Evolutionary conservation across 495 filamentous ascomycete species (phyloP).

Genomic region (Clohesyomyces aquaticus): DNA sequence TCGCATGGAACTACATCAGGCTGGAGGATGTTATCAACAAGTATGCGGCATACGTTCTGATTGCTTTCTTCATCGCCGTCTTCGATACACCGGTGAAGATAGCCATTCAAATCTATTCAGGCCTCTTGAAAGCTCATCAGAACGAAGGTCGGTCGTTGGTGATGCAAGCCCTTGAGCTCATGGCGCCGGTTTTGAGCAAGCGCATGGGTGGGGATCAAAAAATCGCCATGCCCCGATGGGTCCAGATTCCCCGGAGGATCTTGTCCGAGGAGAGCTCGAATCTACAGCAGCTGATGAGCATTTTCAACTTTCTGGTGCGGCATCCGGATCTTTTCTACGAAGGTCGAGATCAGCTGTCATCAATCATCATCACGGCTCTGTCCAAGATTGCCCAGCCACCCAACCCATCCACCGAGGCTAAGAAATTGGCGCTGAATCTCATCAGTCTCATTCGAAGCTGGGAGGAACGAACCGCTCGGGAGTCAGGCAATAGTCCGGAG

Average conservation of each 20-base stretch:
- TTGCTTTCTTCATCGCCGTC: constrained; percentile 95
- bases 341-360: constrained; percentile 84
- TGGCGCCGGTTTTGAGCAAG: constrained; percentile 91
- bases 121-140: constrained; percentile 87
- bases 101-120: constrained; percentile 88
- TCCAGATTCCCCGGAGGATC: constrained; percentile 86
- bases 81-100: constrained; percentile 98
- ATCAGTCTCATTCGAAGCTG: constrained; percentile 89
- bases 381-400: constrained; percentile 84
- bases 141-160: constrained; percentile 92
- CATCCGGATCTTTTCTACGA: constrained; percentile 96
- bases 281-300: constrained; percentile 92
- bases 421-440: constrained; percentile 87
- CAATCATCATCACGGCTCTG: constrained; percentile 84
- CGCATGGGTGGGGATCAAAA: constrained; percentile 61
- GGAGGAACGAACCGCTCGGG: constrained; percentile 76
- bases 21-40: constrained; percentile 99
- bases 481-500: constrained; percentile 46
- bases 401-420: constrained; percentile 87
- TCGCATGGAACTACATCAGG: constrained; percentile 96
- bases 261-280: constrained; percentile 96
- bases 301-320: constrained; percentile 93
- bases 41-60: constrained; percentile 94
- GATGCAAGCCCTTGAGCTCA: constrained; percentile 89
- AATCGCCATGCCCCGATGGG: constrained; percentile 71